Percentiles rank a stretch among this genome's conserved stretches.
Evolutionary conservation across 2,329 filamentous ascomycete species (phyloP).

Genomic region (Exophiala oligosperma): DNA sequence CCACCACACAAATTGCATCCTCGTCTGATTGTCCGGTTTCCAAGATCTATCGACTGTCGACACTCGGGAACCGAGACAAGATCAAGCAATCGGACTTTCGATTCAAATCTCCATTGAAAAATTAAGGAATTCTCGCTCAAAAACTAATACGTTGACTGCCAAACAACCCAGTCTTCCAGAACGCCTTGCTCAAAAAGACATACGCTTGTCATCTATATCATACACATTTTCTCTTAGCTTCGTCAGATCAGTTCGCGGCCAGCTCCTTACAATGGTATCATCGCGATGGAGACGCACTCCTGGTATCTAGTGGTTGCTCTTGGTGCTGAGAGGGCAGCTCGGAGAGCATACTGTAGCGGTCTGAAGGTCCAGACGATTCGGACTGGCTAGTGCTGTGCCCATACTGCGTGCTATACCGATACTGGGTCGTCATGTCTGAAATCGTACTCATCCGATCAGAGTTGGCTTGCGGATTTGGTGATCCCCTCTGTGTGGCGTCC

Average conservation of each 20-base stretch:
- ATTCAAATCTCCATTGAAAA: background rate
- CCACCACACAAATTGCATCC: background rate
- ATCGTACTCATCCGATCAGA: slow-evolving; percentile 15
- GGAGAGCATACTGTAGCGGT: slow-evolving; percentile 19
- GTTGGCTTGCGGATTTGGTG: slow-evolving; percentile 14
- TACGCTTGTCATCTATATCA: background rate
- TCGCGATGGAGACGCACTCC: background rate
- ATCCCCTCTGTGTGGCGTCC: slow-evolving; percentile 13
- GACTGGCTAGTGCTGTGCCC: slow-evolving; percentile 3
- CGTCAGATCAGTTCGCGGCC: background rate
- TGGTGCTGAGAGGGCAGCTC: slow-evolving; percentile 16
- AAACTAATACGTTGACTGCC: background rate
- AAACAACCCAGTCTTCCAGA: background rate
- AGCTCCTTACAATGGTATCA: background rate
- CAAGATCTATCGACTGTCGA: too few relatives aligned
- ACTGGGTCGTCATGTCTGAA: slow-evolving; percentile 5
- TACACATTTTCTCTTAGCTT: background rate
- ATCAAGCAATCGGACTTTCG: background rate
- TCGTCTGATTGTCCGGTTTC: background rate
- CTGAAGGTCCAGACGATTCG: slow-evolving; percentile 7
- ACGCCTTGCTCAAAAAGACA: slow-evolving; percentile 9
- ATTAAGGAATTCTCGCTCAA: background rate
- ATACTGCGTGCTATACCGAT: slow-evolving; percentile 5
- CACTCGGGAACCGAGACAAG: background rate
- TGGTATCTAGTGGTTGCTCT: background rate